Evolutionary conservation across 2,329 filamentous ascomycete species (phyloP), one percentile per base, ranked within the genome.

Genomic region (Neocatenulostroma microsporum): DNA sequence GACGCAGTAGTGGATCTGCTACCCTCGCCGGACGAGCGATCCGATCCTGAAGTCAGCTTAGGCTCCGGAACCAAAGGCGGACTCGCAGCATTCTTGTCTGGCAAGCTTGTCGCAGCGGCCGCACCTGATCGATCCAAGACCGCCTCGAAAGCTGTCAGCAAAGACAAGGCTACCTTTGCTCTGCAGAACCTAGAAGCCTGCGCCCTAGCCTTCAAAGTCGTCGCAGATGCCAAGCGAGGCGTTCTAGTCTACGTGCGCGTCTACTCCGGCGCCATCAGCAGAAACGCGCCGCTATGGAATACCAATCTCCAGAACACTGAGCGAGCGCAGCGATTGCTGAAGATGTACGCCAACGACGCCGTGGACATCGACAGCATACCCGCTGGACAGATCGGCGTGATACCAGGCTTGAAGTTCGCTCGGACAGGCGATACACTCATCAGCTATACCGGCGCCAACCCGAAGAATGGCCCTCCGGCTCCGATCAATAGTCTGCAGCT

Each of bases 371-470:
- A 81, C 14, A 76, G 80, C 19, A 82, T 98, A 24, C 69, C 77
- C 3, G 78, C 85, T 0, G 91, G 91, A 1, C 88, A 96, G 56
- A 98, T 98, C 42, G 91, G 91, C 21, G 91, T 94, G 3, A 81
- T 98, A 34, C 80, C 84, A 11, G 91, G 89, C 0, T 73, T 96
- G 13, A 95, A 94, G 57, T 76, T 82, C 51, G 82, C 89, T n/a
- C 75, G 91, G 24, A 98, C 91, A 1, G 91, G 91, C 2, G 91
- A 98, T 55, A 98, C 91, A 0, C 64, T 98, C 12, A 74, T 96
- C 21, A 78, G 82, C 2, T 86, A 85, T 49, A 69, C 74, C 17
- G 76, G 75, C 5, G 67, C 71, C 28, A 78, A 72, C 40, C 63
- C 68, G 9, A 74, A 76, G 55, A 73, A 73, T 5, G 73, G 75